Base-by-base conservation (phyloP, 768 basidiomycete genomes). In the Coprinopsis sp. region DNA sequence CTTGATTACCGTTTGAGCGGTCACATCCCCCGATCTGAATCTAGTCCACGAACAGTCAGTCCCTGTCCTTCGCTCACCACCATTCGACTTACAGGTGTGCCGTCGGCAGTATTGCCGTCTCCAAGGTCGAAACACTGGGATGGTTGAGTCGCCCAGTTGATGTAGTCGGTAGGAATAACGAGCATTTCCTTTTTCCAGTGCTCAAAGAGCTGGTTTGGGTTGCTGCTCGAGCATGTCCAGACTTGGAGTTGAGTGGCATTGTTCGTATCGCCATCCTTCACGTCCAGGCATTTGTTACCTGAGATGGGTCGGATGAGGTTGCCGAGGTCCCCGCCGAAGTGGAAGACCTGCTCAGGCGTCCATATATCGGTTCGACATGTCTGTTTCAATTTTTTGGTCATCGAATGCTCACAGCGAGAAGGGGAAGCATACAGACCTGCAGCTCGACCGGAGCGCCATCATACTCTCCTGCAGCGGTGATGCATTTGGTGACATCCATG, bases 401-500 rank as follows among this genome's bases (percentile, higher is more conserved):
- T 12, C n/a, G 6, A 14, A n/a, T 11, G 30, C 19, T 28, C 22
- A 24, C 16, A 47, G 28, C 22, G 27, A 22, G 47, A 31, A 34
- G 36, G 25, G 52, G 42, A 21, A 51, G 47, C 27, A 52, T 57
- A 50, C 56, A 54, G 6, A 55, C 54, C 44, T 56, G 50, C 25
- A 64, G 49, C 16, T 44, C 49, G 30, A 65, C 56, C 12, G 57
- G 46, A 10, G 64, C 57, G 23, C 63, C 64, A 41, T 65, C 50
- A 16, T 49, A 49, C 38, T 61, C 58, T n/a, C 56, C 59, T n/a
- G 51, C 47, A 28, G 58, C 57, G 16, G 61, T 61, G 19, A 64
- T 27, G 41, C 63, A 64, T 41, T 61, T 58, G 29, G 50, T 56
- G 18, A 37, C 33, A 31, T 43, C 37, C 23, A 44, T 6, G n/a